Evolutionary conservation across 495 filamentous ascomycete species (phyloP).

Genomic region (Aspergillus cristatus): DNA sequence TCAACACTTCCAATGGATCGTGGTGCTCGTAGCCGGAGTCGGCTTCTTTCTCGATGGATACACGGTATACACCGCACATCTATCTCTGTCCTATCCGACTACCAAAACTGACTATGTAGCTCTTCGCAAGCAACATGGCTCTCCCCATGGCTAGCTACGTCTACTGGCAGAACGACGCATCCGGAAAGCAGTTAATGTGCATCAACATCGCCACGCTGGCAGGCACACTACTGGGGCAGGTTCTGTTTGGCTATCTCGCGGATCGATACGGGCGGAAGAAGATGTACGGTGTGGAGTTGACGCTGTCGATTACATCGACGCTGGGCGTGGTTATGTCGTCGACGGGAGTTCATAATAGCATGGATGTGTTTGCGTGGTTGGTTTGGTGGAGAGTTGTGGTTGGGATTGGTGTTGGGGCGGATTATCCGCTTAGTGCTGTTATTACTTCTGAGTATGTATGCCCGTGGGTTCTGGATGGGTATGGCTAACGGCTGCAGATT

Average conservation of each 20-base stretch:
- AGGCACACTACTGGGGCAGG: constrained; percentile 50
- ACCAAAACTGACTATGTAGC: constrained; percentile 14
- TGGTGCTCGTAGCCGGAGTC: constrained; percentile 51
- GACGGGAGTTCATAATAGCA: constrained; percentile 30
- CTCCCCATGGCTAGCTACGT: constrained; percentile 53
- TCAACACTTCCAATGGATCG: constrained; percentile 37
- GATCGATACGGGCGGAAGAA: constrained; percentile 53
- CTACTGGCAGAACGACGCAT: constrained; percentile 45
- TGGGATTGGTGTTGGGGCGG: constrained; percentile 49
- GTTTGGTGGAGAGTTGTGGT: constrained; percentile 50
- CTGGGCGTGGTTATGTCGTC: constrained; percentile 46
- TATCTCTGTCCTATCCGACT: too few relatives aligned
- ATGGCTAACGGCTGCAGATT: constrained; percentile 27
- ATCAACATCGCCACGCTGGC: constrained; percentile 54
- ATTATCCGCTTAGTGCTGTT: constrained; percentile 49
- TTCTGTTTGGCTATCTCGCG: constrained; percentile 54
- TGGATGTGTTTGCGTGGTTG: constrained; percentile 48
- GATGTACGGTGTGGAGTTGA: constrained; percentile 56
- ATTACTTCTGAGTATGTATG: constrained; percentile 52
- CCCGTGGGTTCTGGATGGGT: background rate
- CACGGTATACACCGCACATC: constrained; percentile 45
- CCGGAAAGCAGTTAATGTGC: constrained; percentile 28
- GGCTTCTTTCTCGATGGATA: constrained; percentile 65
- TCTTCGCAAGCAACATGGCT: constrained; percentile 57
- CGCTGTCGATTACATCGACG: constrained; percentile 47